Percentiles rank a stretch among this genome's conserved stretches.
Evolutionary conservation across 805 yeast genomes (phyloP).

Genomic region (Wickerhamomyces rabaulensis): DNA sequence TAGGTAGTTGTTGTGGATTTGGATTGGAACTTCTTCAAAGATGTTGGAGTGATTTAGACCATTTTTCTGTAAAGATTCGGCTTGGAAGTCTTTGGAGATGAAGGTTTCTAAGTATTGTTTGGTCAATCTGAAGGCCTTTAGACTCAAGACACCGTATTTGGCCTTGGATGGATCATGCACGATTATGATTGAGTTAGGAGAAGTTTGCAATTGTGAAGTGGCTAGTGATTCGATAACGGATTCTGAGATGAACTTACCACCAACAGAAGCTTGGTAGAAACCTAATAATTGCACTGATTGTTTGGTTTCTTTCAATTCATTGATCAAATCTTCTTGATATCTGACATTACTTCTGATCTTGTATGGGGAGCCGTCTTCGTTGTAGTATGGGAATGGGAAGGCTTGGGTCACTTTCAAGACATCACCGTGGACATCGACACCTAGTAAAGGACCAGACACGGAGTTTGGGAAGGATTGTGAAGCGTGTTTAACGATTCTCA

Average conservation of each 20-base stretch:
- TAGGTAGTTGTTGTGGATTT: conserved; percentile 63
- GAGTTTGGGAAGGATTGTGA: conserved; percentile 57
- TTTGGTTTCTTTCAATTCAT: conserved; percentile 55
- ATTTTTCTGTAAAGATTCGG: conserved; percentile 55
- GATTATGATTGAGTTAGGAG: conserved; percentile 48
- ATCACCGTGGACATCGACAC: conserved; percentile 55
- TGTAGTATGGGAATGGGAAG: conserved; percentile 57
- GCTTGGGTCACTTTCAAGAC: conserved; percentile 48
- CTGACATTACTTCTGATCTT: conserved; percentile 55
- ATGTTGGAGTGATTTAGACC: conserved; percentile 60
- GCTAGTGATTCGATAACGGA: conserved; percentile 66
- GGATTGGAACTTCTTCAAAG: conserved; percentile 66
- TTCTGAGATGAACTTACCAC: conserved; percentile 65
- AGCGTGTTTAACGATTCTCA: conserved; percentile 62
- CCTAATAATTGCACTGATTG: conserved; percentile 71
- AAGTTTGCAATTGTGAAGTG: conserved; percentile 52
- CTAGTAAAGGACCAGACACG: conserved; percentile 68
- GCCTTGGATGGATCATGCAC: conserved; percentile 69
- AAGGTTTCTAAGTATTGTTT: conserved; percentile 52
- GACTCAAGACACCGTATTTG: conserved; percentile 53
- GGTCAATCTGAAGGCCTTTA: conserved; percentile 67
- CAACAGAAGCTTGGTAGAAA: conserved; percentile 69
- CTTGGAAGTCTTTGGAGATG: conserved; percentile 50
- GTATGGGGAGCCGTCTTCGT: conserved; percentile 60
- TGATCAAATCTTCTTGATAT: conserved; percentile 65